Base-by-base conservation (phyloP, 192 early-diverging fungal genomes). In the Umbelopsis isabellina region DNA sequence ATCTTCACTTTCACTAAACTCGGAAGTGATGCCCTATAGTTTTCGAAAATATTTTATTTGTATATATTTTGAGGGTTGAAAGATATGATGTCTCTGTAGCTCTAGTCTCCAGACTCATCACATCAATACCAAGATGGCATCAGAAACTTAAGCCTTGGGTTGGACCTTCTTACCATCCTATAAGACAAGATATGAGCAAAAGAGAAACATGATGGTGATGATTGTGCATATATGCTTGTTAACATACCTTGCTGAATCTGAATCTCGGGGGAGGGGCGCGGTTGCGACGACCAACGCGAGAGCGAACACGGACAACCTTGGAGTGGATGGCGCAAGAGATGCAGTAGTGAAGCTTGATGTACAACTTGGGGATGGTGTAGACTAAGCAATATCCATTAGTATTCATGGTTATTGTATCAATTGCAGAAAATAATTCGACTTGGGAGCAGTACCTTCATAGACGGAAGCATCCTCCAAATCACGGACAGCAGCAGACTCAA, bases 391-490 rank as follows among this genome's bases (percentile, higher is more conserved):
- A 16, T 49, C 49, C n/a, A n/a, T 23, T 67, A 41, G 9, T 30
- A 30, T 77, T 33, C 12, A 48, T 67, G 3, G 27, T 1, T 30
- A 30, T 30, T 30, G 25, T 3, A 65, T 30, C 12, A n/a, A 0
- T 15, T 30, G 30, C 9, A 12, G 0, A 23, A 52, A 4, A 22
- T 25, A 25, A 5, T n/a, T 64, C 15, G 12, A 15, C 12, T 20
- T 7, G 23, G 51, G 79, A 7, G 27, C 46, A 70, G 41, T 75
- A 91, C 91, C 88, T 51, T 89, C 86, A 86, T 91, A 98, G 82
- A 97, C 95, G 55, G 94, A 95, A 53, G 94, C 96, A 79, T 95
- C 97, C 70, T 85, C 81, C 77, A 99, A 89, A 84, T 99, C 97
- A 83, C 96, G 91, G 82, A 94, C 84, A 69, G 95, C 97, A 71